phyloP scores from a whole-genome alignment of 1,284 basidiomycete genomes.

The Xerocomus nothofagi region DNA sequence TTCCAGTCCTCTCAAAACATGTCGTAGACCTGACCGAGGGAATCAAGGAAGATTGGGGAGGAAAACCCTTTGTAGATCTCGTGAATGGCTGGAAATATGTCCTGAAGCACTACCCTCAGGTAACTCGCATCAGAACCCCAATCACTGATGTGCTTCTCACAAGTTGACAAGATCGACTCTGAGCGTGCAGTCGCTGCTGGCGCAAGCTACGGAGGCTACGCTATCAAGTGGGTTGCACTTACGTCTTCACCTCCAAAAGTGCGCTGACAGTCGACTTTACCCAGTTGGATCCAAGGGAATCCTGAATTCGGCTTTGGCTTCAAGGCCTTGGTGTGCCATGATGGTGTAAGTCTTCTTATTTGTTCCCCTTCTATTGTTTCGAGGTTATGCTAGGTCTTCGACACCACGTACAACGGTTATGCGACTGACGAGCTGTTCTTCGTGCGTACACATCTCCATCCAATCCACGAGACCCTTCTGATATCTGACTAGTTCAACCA shows the following conservation, averaged over 20 bases:
- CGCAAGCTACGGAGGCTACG: slow-evolving; percentile 81
- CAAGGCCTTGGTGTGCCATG: slow-evolving; percentile 87
- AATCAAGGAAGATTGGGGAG: slow-evolving; percentile 80
- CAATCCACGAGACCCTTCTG: background rate
- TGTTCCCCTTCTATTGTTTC: background rate
- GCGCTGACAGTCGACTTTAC: slow-evolving; percentile 12
- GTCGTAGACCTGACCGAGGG: slow-evolving; percentile 74
- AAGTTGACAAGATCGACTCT: slow-evolving; percentile 62
- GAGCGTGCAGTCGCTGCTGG: slow-evolving; percentile 81
- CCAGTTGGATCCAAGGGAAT: slow-evolving; percentile 92
- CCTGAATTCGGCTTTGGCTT: slow-evolving; percentile 83
- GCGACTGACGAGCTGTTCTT: slow-evolving; percentile 88
- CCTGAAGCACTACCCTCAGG: slow-evolving; percentile 72
- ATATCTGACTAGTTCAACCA: slow-evolving; percentile 63
- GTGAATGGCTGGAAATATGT: slow-evolving; percentile 74
- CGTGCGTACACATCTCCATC: slow-evolving; percentile 43
- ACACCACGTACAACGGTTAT: slow-evolving; percentile 71
- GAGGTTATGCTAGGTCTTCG: slow-evolving; percentile 52
- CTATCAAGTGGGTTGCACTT: slow-evolving; percentile 63
- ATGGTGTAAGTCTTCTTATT: slow-evolving; percentile 58
- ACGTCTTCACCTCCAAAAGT: background rate
- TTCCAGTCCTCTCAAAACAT: slow-evolving; percentile 2
- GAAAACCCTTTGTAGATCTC: slow-evolving; percentile 83
- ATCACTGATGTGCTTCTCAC: slow-evolving; percentile 7
- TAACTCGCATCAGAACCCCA: slow-evolving; percentile 25